Conservation (phyloP, 2,329 filamentous ascomycete genomes). For the Furcasterigmium furcatum region DNA sequence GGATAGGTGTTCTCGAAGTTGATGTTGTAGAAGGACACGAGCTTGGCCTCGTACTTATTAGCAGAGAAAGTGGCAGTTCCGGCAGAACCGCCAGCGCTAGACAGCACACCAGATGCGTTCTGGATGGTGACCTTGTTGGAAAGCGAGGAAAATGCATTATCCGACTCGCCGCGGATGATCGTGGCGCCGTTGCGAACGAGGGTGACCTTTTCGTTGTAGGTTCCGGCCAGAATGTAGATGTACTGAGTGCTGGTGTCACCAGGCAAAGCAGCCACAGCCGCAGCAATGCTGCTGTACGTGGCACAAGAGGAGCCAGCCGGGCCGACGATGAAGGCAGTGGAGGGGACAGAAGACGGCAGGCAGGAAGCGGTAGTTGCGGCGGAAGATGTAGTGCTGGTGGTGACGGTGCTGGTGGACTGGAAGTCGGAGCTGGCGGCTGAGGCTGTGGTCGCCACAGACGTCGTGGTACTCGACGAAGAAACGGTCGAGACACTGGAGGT, state of each 20-base stretch:
- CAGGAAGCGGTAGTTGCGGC: conserved; percentile 4
- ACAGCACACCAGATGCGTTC: conserved; percentile 7
- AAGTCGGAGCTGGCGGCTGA: background rate
- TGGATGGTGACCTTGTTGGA: conserved; percentile 42
- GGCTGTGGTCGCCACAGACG: background rate
- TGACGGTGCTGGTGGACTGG: background rate
- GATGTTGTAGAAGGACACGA: conserved; percentile 24
- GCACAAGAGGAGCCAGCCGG: conserved; percentile 14
- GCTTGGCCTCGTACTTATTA: conserved; percentile 22
- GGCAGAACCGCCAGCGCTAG: conserved; percentile 10
- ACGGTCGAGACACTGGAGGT: background rate
- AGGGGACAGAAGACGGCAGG: conserved; percentile 8
- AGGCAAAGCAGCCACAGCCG: conserved; percentile 43
- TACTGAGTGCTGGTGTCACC: conserved; percentile 36
- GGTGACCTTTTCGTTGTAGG: conserved; percentile 50
- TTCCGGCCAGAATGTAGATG: conserved; percentile 51
- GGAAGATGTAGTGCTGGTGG: conserved; percentile 1
- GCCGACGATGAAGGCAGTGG: conserved; percentile 10
- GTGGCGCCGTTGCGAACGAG: conserved; percentile 40
- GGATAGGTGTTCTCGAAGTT: conserved; percentile 17
- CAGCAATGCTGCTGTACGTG: conserved; percentile 27
- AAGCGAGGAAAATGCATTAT: conserved; percentile 34
- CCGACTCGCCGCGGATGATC: conserved; percentile 45
- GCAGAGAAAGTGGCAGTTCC: conserved; percentile 20
- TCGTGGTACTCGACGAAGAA: background rate